A percentile compares a stretch with the other conserved stretches of the same genome.
Conservation (phyloP, 73 alveolate species). For the Paramecium primaurelia region DNA sequence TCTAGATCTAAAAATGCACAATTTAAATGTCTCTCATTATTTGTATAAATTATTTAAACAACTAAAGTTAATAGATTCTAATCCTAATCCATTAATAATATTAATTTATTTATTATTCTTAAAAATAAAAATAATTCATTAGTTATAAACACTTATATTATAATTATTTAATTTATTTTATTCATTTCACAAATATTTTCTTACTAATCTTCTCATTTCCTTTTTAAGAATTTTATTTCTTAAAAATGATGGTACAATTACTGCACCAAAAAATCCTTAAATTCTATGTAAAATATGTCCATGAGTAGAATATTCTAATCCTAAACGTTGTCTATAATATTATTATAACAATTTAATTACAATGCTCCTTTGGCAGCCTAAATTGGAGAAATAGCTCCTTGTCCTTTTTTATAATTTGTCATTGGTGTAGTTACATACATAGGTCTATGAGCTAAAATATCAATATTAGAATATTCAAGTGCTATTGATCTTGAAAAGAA, state of each 20-base stretch:
- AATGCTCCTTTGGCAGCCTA: slow-evolving; percentile 7
- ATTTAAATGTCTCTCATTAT: slow-evolving; percentile 56
- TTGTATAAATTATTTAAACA: background rate
- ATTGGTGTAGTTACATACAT: slow-evolving; percentile 25
- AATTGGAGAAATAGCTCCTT: slow-evolving; percentile 33
- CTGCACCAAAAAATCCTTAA: background rate
- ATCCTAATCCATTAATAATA: background rate
- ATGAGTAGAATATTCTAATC: slow-evolving; percentile 42
- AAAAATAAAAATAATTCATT: background rate
- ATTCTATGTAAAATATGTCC: slow-evolving; percentile 8
- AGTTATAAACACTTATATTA: background rate
- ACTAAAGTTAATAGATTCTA: slow-evolving; percentile 3
- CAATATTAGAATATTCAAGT: background rate
- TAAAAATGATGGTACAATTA: background rate
- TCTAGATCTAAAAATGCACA: slow-evolving; percentile 71
- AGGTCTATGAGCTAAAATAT: slow-evolving; percentile 22
- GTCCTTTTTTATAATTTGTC: slow-evolving; percentile 1
- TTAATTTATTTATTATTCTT: background rate
- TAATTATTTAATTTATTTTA: background rate
- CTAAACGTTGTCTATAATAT: slow-evolving; percentile 15
- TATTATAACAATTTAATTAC: background rate
- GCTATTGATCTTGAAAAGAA: slow-evolving; percentile 32
- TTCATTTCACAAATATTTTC: background rate
- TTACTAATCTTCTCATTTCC: background rate
- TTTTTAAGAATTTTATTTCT: background rate